Base-by-base conservation (phyloP, 257 asterid genomes). In the Orobanche coerulescens region DNA sequence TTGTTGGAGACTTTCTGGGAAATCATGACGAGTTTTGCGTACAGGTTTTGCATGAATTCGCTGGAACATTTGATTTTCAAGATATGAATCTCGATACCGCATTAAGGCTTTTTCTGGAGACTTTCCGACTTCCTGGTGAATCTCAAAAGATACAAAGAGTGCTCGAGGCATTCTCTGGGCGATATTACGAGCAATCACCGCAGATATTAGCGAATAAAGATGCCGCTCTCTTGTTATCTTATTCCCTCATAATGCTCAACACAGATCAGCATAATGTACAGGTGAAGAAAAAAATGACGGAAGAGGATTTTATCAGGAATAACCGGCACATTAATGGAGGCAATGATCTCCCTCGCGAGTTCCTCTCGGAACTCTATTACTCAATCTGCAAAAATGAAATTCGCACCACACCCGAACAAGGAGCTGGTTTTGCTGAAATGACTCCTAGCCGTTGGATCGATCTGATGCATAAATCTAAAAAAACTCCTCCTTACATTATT, bases 71-170 rank as follows among this genome's bases (percentile, higher is more conserved):
- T 70, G 98, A 92, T 84, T 92, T 86, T 76, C 93, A 84, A 71
- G 96, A 88, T 65, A 88, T 92, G 98, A 81, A 84, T 70, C 84
- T 92, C 19, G 98, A 92, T 67, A 92, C 94, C 13, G 98, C 98
- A 61, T 70, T 88, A 69, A 68, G 96, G 77, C 83, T 92, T 66
- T 84, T 92, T 72, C 74, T 92, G 79, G 98, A 92, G 76, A 92
- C 95, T 64, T 92, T 92, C 40, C 82, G 96, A 58, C 69, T 88
- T 73, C 98, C 98, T 61, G 98, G 98, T 60, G 98, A 92, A 78
- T 92, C 98, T 55, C 98, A 92, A 72, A 92, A 92, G 90, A 92
- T 92, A 68, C 95, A 89, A 57, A 86, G 98, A 72, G 96, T 92
- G 71, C 96, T 92, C 2, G 96, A 88, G 83, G 98, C 95, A 58